Percentiles rank a stretch among this genome's conserved stretches.
These are phyloP conservation scores for Aureobasidium uvarum DNA, from an alignment of 2,329 filamentous ascomycete species.

Conservation along the genomic window DNA sequence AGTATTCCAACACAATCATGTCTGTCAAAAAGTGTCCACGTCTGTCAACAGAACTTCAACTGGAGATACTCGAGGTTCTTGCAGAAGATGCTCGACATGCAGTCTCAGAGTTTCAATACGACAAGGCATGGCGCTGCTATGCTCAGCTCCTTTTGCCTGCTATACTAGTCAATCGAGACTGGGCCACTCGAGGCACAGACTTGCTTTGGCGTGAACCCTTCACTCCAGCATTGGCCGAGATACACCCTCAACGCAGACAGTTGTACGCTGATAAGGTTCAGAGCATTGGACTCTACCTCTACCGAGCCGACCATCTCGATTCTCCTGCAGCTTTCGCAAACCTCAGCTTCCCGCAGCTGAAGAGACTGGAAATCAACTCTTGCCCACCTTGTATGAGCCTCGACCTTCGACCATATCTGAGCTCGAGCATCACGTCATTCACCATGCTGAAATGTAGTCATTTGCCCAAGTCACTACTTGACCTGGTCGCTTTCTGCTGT, in stretches of 20 bases:
- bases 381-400: conserved; percentile 1
- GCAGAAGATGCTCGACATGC: conserved; percentile 12
- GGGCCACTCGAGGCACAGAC: background rate
- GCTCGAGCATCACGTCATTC: background rate
- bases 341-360: background rate
- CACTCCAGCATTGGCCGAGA: conserved; percentile 5
- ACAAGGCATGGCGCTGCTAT: conserved; percentile 16
- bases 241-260: conserved; percentile 1
- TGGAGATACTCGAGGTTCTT: background rate
- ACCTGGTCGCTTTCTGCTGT: conserved; percentile 10
- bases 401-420: conserved; percentile 3
- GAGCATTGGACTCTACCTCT: conserved; percentile 10
- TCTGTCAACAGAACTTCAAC: background rate
- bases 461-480: background rate
- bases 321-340: background rate
- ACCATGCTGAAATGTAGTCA: background rate
- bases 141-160: conserved; percentile 4
- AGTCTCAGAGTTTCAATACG: background rate
- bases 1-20: background rate
- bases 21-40: background rate
- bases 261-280: conserved; percentile 7
- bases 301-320: background rate
- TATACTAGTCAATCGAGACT: conserved; percentile 4
- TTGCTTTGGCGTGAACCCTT: conserved; percentile 11
- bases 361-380: conserved; percentile 2